Evolutionary conservation across 352 stramenopile genomes (phyloP), one percentile per base, ranked within the genome.

Genomic region (Phytophthora pluvialis): DNA sequence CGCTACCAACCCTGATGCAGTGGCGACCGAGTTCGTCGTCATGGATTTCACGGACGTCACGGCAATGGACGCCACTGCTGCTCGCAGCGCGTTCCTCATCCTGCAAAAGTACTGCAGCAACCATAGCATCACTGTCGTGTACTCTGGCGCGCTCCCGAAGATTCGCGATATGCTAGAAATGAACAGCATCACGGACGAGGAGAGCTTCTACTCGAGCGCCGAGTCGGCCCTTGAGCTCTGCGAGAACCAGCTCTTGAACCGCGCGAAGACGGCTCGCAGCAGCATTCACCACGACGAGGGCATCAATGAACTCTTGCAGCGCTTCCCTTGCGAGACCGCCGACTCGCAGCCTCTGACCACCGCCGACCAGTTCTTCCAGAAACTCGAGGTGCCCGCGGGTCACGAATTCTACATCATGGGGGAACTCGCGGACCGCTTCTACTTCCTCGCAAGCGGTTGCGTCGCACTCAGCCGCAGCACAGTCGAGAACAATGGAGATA

Each of bases 41-140:
- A 86, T 97, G 71, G 85, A 97, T 48, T 97, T 97, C 53, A 84
- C 72, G 7, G 73, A 72, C 18, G 89, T 96, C 18, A 89, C 88
- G 0, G 86, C 88, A 35, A 94, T 96, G 72, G 89, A 97, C 55
- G 83, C 85, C 1, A 95, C 89, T 3, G 87, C 85, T 0, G 86
- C 84, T 9, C 81, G 87, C 3, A 86, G 74, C 5, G 89, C 80
- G 18, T 86, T 95, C 65, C 86, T 92, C 74, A 92, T 94, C 52
- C 51, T 94, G 31, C 81, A 88, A 59, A 85, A 92, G 44, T 75
- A 90, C 49, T 94, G 83, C 67, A 81, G 77, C 60, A 78, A 77
- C 46, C 70, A 92, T 53, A 54, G 49, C 8, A 89, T 94, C 63
- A 75, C 59, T 0, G 77, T 94, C 16, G 48, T 91, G 3, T 94